Evolutionary conservation across 352 stramenopile genomes (phyloP).

Genomic region (Globisporangium canariense): DNA sequence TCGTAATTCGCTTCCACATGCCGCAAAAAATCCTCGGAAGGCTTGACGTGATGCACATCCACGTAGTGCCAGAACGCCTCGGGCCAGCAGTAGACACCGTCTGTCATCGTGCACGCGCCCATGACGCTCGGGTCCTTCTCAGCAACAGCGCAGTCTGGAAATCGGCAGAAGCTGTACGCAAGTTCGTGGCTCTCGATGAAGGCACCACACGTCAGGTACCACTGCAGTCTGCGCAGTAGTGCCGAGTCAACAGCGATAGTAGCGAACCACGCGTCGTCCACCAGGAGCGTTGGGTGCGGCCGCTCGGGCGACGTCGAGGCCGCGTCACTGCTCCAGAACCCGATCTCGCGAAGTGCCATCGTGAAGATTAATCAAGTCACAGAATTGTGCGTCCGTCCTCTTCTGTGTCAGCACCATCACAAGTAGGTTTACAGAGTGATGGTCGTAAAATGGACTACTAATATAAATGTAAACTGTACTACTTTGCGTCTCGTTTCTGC

Average conservation of each 20-base stretch:
- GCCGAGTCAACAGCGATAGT: conserved; percentile 17
- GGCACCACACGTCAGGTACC: conserved; percentile 50
- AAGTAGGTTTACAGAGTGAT: conserved; percentile 1
- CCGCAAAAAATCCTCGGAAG: conserved; percentile 50
- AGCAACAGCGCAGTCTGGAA: conserved; percentile 41
- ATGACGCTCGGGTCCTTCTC: conserved; percentile 40
- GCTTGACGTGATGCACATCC: conserved; percentile 54
- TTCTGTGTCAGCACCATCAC: too few relatives aligned
- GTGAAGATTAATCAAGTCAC: background rate
- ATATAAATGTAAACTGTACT: background rate
- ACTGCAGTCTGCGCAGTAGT: conserved; percentile 33
- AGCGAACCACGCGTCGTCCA: conserved; percentile 51
- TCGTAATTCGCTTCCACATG: conserved; percentile 43
- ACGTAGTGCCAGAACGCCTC: conserved; percentile 82
- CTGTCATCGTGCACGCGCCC: conserved; percentile 73
- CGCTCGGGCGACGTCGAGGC: conserved; percentile 21
- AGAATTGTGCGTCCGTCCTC: too few relatives aligned
- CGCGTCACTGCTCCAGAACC: conserved; percentile 40
- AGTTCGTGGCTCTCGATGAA: conserved; percentile 79
- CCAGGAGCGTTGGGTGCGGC: conserved; percentile 43
- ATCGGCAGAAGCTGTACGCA: conserved; percentile 79
- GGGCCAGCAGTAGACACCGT: conserved; percentile 75
- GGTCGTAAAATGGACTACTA: conserved; percentile 2
- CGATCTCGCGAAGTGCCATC: conserved; percentile 35
- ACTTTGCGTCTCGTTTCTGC: background rate